Conservation (phyloP, 495 filamentous ascomycete species). For the Recurvomyces mirabilis region DNA sequence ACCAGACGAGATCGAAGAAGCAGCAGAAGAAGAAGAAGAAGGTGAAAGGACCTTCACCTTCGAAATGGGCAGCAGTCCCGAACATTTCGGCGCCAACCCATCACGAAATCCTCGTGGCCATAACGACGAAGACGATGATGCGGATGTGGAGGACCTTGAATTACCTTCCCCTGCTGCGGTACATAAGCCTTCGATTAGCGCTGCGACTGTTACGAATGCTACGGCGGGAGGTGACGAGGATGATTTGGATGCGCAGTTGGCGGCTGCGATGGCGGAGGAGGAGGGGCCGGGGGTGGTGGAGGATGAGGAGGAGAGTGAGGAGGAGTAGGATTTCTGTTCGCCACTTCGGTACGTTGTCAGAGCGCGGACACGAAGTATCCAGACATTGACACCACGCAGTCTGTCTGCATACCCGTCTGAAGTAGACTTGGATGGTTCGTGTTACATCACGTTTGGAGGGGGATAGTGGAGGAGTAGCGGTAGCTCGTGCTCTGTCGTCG, state of each 20-base stretch:
- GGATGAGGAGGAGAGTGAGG: conserved; percentile 16
- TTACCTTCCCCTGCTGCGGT: conserved; percentile 10
- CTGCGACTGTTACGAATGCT: background rate
- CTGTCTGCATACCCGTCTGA: too few relatives aligned
- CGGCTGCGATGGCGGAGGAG: conserved; percentile 11
- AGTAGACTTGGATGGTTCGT: too few relatives aligned
- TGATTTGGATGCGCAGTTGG: conserved; percentile 14
- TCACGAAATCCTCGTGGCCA: too few relatives aligned
- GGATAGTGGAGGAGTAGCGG: background rate
- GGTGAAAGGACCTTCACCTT: background rate
- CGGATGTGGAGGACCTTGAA: conserved; percentile 16
- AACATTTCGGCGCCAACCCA: too few relatives aligned
- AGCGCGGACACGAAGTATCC: background rate
- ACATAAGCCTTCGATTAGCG: conserved; percentile 2
- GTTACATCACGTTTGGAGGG: background rate
- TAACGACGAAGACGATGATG: conserved; percentile 11
- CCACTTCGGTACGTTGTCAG: background rate
- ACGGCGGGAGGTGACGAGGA: conserved; percentile 12
- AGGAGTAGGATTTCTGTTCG: too few relatives aligned
- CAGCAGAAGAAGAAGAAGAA: background rate
- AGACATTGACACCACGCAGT: too few relatives aligned
- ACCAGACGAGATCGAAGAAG: conserved; percentile 1
- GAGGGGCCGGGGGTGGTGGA: conserved; percentile 3
- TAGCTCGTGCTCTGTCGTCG: too few relatives aligned
- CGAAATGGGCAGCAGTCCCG: background rate